Evolutionary conservation across 176 grass and related monocot genomes (phyloP).

Genomic region (Olyra latifolia): DNA sequence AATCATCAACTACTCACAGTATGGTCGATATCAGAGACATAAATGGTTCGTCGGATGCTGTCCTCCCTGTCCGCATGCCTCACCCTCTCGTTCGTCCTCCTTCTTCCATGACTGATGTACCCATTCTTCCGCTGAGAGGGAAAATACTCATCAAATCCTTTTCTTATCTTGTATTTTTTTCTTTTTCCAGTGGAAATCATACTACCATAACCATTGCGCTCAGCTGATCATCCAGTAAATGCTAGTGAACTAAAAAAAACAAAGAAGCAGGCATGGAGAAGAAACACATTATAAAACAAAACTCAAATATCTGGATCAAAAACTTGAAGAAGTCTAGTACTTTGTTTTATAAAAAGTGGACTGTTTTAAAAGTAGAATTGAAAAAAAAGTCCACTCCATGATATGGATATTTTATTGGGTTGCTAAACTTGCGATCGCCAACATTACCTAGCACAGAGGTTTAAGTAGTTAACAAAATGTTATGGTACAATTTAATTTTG

Average conservation of each 20-base stretch:
- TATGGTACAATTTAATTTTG: not conserved
- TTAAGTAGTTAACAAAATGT: not conserved
- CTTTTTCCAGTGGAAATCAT: not conserved
- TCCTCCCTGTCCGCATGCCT: constrained; percentile 73
- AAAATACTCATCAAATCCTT: constrained; percentile 9
- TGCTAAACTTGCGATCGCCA: not conserved
- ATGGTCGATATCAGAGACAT: constrained; percentile 87
- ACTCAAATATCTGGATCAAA: not conserved
- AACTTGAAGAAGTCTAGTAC: not conserved
- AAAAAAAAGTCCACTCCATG: not conserved
- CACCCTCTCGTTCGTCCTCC: constrained; percentile 53
- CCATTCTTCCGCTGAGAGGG: constrained; percentile 53
- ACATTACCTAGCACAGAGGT: not conserved
- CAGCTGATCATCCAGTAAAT: constrained; percentile 6
- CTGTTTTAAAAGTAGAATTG: not conserved
- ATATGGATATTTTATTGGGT: not conserved
- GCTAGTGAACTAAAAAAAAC: constrained; percentile 14
- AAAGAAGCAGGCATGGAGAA: not conserved
- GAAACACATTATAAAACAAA: constrained; percentile 17
- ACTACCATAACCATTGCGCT: not conserved
- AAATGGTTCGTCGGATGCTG: constrained; percentile 83
- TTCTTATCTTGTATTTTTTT: not conserved
- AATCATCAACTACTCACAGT: constrained; percentile 63
- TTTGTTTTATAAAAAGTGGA: not conserved
- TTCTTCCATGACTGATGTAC: constrained; percentile 56